Percentiles rank a stretch among this genome's conserved stretches.
phyloP scores from a whole-genome alignment of 306 rosid species.

The Gillenia trifoliata region DNA sequence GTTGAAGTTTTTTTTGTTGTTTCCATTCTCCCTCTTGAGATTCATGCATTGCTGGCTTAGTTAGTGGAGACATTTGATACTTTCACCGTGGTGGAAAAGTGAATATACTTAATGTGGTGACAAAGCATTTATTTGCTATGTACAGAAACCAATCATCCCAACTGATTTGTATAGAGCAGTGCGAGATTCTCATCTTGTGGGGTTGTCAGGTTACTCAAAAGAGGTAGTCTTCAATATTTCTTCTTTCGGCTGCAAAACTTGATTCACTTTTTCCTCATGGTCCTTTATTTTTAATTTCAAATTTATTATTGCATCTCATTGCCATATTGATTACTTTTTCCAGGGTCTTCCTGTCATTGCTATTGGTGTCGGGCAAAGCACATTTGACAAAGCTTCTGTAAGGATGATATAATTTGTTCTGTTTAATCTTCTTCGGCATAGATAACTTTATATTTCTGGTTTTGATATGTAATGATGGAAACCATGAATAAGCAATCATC shows the following conservation, averaged over 20 bases:
- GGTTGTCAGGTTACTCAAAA: slow-evolving; percentile 87
- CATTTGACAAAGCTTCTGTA: slow-evolving; percentile 93
- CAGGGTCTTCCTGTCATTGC: slow-evolving; percentile 93
- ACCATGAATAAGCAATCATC: neutral
- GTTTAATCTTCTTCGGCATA: slow-evolving; percentile 14
- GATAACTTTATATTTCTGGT: neutral
- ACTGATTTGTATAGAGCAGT: slow-evolving; percentile 61
- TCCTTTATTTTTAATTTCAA: neutral
- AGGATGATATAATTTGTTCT: slow-evolving; percentile 29
- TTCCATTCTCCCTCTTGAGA: neutral
- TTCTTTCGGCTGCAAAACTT: neutral
- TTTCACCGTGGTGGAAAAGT: neutral
- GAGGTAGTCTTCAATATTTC: slow-evolving; percentile 52
- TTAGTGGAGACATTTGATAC: neutral
- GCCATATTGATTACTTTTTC: slow-evolving; percentile 12
- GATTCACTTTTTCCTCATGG: neutral
- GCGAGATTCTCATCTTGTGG: slow-evolving; percentile 77
- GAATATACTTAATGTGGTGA: neutral
- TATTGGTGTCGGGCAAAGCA: slow-evolving; percentile 87
- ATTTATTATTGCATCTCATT: slow-evolving; percentile 7
- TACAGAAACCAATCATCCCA: slow-evolving; percentile 78
- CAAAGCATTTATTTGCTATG: neutral
- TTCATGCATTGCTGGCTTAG: neutral
- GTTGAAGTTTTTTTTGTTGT: neutral
- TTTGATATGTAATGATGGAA: neutral